Base-by-base conservation (phyloP, 2,329 filamentous ascomycete genomes). In the Sporothrix mexicana region DNA sequence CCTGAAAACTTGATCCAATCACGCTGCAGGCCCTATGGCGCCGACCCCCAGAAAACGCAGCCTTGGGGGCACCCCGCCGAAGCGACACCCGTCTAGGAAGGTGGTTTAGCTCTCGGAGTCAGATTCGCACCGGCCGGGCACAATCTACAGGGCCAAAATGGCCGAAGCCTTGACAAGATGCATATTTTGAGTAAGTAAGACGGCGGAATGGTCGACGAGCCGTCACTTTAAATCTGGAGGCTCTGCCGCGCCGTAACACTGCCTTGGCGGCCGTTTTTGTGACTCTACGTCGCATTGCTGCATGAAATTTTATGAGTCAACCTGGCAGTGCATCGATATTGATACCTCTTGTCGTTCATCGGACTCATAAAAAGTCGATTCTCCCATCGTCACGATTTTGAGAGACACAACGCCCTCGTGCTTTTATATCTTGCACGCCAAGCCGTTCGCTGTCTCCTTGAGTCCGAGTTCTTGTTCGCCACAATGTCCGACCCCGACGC, bases 31-130 rank as follows among this genome's bases (percentile, higher is more conserved):
- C 59, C 59, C 41, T 64, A 45, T 12, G 8, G 59, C 36, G n/a
- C 9, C 17, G 7, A 12, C 30, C 13, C 57, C 53, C 5, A 15
- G n/a, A 36, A 6, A 41, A 61, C 12, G 61, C 61, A 64, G 61
- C 61, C 64, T 49, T 20, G 62, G 45, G 62, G 62, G 41, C 62
- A 47, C 23, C 45, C 51, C 67, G 51, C 67, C 55, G 15, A 10
- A 69, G n/a, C 9, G 30, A 49, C 30, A 53, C 51, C 71, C 45
- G 25, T 72, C 55, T 61, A 61, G 53, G 71, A 72, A 59, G 71
- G 69, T 71, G 69, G 43, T 30, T 66, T 49, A n/a, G 15, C n/a
- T 41, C 23, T 64, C 59, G 59, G 36, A 36, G 2, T 23, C 59
- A 43, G 2, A 36, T 36, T 36, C 30, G 30, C 7, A 36, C 30